Percentiles rank a stretch among this genome's conserved stretches.
Evolutionary conservation across 345 rosid species (phyloP).

Genomic region (Eucalyptus cloeziana): DNA sequence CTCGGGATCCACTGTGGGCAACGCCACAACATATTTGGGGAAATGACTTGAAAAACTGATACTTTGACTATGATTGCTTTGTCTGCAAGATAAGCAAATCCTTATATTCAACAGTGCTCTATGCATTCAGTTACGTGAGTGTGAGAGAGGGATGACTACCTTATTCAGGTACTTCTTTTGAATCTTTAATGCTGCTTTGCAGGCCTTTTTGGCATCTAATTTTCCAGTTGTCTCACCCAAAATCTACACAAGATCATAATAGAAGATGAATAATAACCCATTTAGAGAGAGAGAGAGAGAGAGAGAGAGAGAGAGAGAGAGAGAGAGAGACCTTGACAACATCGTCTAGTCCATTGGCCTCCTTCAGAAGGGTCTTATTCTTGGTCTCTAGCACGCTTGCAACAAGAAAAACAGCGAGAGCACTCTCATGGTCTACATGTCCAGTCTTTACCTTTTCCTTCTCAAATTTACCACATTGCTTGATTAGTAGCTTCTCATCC

Average conservation of each 20-base stretch:
- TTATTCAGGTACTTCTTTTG: conserved; percentile 68
- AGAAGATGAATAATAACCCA: not conserved
- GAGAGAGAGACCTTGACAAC: conserved; percentile 51
- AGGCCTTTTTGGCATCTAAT: conserved; percentile 78
- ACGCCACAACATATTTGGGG: not conserved
- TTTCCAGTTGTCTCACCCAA: conserved; percentile 60
- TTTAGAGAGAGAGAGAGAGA: not conserved
- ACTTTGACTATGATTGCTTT: conserved; percentile 11
- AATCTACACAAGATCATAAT: conserved; percentile 31
- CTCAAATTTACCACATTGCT: conserved; percentile 81
- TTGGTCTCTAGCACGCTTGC: conserved; percentile 86
- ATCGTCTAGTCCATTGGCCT: conserved; percentile 87
- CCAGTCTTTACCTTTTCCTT: conserved; percentile 49
- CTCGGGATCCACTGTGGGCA: not conserved
- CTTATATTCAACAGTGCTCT: not conserved
- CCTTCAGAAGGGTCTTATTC: conserved; percentile 73
- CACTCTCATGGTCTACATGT: conserved; percentile 24
- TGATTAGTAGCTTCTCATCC: conserved; percentile 35
- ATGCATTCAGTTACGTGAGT: not conserved
- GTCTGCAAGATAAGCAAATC: conserved; percentile 19
- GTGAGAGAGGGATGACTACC: conserved; percentile 13
- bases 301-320: not conserved
- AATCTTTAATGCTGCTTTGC: conserved; percentile 70
- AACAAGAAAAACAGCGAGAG: conserved; percentile 73
- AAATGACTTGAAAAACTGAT: not conserved